Base-by-base conservation (phyloP, 371 early-diverging fungal genomes). In the Dichotomocladium elegans region DNA sequence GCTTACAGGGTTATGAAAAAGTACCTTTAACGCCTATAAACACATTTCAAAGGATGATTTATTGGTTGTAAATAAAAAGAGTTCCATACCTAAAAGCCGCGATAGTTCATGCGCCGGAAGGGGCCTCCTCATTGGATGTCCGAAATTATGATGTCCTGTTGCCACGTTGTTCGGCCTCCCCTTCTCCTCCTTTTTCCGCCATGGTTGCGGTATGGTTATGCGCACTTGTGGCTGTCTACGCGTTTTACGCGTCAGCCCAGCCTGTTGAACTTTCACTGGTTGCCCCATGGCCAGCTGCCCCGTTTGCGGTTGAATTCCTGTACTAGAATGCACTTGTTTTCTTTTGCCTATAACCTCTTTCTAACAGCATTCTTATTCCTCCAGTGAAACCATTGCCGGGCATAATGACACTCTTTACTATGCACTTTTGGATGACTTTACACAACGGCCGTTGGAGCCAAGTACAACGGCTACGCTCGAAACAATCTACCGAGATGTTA, bases 361-460 rank as follows among this genome's bases (percentile, higher is more conserved):
- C 17, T 1, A 14, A 12, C 11, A 14, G 8, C 28, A 24, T 41
- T 24, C 19, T 24, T 19, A 9, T 6, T 28, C 35, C 40, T 60
- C 43, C 69, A 74, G 89, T 51, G 90, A 90, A 47, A 77, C 80
- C 3, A 69, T 87, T 14, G 76, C 83, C 0, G 65, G 68, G 9
- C 76, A 83, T 45, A 89, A 88, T 49, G 65, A 72, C 47, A 73
- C 81, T 28, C 71, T 79, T 3, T 90, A 77, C 58, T 82, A 80
- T 42, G 67, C 80, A 10, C 57, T 88, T 41, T 51, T 90, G 25
- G 61, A 69, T 35, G 70, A 83, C 26, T 62, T 86, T 45, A 66
- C 74, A 0, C 55, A 53, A 26, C 24, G 46, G 3, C 3, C 21
- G 53, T 10, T 11, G 53, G 58, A 22, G 54, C 66, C 49, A 60